phyloP scores from a whole-genome alignment of 208 protist genomes.

The Naegleria lovaniensis region DNA sequence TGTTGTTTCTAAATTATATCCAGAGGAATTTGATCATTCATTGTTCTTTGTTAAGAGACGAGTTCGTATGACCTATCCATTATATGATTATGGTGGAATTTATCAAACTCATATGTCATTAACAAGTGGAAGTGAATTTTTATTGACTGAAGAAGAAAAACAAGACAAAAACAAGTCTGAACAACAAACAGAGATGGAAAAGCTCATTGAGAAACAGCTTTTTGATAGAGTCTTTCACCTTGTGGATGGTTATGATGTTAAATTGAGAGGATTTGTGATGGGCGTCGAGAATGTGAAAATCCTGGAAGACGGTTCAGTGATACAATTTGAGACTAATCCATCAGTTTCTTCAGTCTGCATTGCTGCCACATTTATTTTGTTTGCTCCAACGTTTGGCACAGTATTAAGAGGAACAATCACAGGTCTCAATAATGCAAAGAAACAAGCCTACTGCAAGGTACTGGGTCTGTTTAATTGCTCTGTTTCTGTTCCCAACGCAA shows the following conservation, averaged over 20 bases:
- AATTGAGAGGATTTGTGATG: conserved; percentile 10
- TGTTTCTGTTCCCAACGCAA: background rate
- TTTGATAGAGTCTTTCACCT: background rate
- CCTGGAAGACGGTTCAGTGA: background rate
- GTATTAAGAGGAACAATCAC: background rate
- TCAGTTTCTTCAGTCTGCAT: background rate
- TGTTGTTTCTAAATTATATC: background rate
- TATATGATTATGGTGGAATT: background rate
- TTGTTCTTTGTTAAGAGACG: background rate
- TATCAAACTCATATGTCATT: background rate
- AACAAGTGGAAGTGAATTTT: background rate
- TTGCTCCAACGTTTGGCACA: background rate
- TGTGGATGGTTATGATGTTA: background rate
- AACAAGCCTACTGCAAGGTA: background rate
- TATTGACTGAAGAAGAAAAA: background rate
- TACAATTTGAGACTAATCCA: background rate
- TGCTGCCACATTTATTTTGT: background rate
- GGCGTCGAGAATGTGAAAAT: background rate
- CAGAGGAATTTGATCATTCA: background rate
- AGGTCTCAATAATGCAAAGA: background rate
- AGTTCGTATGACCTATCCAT: background rate
- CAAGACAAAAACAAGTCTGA: background rate
- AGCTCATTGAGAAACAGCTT: background rate
- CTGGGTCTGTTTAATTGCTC: background rate
- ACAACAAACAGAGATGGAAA: background rate